A percentile compares a stretch with the other conserved stretches of the same genome.
These are phyloP conservation scores for Trichophyton mentagrophytes DNA, from an alignment of 2,329 filamentous ascomycete species.

Conservation along the genomic window DNA sequence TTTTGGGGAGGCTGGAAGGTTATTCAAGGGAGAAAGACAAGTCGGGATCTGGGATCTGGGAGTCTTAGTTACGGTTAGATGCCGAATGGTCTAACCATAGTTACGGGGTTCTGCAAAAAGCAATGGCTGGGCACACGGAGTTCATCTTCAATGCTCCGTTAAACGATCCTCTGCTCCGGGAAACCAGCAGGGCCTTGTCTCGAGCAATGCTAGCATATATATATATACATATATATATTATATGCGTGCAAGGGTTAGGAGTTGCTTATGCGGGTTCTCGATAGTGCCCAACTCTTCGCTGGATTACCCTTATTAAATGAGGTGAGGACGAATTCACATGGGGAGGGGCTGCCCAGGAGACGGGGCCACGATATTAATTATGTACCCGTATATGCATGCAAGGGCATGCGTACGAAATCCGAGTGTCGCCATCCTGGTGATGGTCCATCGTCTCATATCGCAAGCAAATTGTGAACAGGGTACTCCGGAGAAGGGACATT, in stretches of 20 bases:
- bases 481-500: background rate
- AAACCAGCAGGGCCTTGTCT: background rate
- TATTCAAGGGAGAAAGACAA: background rate
- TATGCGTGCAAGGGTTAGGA: background rate
- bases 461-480: background rate
- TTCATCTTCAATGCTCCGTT: background rate
- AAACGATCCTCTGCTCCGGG: background rate
- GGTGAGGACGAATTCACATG: background rate
- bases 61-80: background rate
- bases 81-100: conserved; percentile 1
- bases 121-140: background rate
- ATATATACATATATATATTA: no score
- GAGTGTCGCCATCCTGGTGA: background rate
- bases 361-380: background rate
- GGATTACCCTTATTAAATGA: background rate
- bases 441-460: background rate
- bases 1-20: background rate
- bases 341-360: background rate
- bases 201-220: background rate
- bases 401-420: background rate
- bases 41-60: background rate
- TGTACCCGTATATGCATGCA: conserved; percentile 3
- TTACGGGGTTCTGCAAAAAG: background rate
- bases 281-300: background rate
- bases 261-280: background rate